Evolutionary conservation across 78 protist species (phyloP).

Genomic region (Polysphondylium violaceum): DNA sequence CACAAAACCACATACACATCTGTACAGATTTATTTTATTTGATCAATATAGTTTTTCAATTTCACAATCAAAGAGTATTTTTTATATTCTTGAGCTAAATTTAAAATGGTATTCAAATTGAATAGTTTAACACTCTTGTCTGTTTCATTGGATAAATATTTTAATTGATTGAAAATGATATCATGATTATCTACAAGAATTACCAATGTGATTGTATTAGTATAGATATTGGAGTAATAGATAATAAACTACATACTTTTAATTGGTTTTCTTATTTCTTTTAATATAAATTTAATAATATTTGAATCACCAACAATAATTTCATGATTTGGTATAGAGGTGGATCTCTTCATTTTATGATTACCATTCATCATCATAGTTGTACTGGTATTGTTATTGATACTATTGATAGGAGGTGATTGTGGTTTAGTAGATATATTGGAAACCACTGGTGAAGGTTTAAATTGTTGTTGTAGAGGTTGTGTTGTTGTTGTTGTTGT

Average conservation of each 20-base stretch:
- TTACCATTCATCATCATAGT: not conserved
- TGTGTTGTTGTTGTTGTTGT: not conserved
- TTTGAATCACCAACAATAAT: not conserved
- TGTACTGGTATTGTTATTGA: not conserved
- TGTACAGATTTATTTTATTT: conserved; percentile 13
- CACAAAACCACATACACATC: too few relatives aligned
- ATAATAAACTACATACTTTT: too few relatives aligned
- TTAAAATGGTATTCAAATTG: not conserved
- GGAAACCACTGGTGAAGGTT: not conserved
- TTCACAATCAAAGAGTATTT: conserved; percentile 17
- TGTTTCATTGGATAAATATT: not conserved
- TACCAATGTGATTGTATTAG: too few relatives aligned
- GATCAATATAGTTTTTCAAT: conserved; percentile 10
- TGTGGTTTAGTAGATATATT: not conserved
- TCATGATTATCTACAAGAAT: conserved; percentile 26
- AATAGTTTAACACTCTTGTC: not conserved
- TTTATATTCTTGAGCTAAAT: conserved; percentile 12
- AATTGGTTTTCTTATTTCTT: conserved; percentile 37
- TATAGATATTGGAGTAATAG: too few relatives aligned
- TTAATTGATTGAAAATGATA: not conserved
- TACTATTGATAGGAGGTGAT: not conserved
- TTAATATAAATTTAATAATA: conserved; percentile 35
- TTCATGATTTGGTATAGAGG: not conserved
- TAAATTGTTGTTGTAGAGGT: not conserved
- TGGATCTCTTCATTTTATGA: not conserved